Evolutionary conservation across 2,329 filamentous ascomycete genomes (phyloP).

Genomic region (Venturia asperata): DNA sequence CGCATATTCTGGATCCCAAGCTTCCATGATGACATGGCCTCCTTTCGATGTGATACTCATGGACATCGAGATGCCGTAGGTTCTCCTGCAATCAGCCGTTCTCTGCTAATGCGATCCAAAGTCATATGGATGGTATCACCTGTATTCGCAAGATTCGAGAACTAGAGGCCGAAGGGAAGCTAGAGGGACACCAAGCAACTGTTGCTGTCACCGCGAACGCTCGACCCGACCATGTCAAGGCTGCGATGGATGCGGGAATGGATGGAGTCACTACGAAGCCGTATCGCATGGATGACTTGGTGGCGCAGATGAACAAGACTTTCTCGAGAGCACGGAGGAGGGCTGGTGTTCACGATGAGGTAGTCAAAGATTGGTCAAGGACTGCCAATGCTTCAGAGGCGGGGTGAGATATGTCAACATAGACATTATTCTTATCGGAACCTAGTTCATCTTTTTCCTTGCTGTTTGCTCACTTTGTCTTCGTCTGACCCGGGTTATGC

Average conservation of each 20-base stretch:
- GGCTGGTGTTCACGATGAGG: too few species aligned
- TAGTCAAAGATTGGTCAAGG: neutral
- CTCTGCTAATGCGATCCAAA: neutral
- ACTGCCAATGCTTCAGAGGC: neutral
- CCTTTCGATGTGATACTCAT: slow-evolving; percentile 27
- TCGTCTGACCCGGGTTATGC: too few species aligned
- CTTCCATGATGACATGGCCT: neutral
- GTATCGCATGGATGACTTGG: slow-evolving; percentile 19
- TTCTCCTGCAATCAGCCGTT: neutral
- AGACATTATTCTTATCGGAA: neutral
- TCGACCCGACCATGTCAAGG: slow-evolving; percentile 29
- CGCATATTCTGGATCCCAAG: neutral
- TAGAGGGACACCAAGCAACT: slow-evolving; percentile 29
- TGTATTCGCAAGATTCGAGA: slow-evolving; percentile 30
- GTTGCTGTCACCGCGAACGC: slow-evolving; percentile 35
- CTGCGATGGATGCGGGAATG: slow-evolving; percentile 30
- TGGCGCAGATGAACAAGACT: slow-evolving; percentile 11
- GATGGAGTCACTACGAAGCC: slow-evolving; percentile 20
- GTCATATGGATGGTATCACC: slow-evolving; percentile 32
- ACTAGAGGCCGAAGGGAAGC: slow-evolving; percentile 25
- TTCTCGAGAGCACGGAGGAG: neutral
- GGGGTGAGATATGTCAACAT: neutral
- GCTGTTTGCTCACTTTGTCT: neutral
- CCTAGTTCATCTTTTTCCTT: neutral
- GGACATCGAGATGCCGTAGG: slow-evolving; percentile 33